Evolutionary conservation across 1,284 basidiomycete genomes (phyloP).

Genomic region (Apiotrichum brassicae): DNA sequence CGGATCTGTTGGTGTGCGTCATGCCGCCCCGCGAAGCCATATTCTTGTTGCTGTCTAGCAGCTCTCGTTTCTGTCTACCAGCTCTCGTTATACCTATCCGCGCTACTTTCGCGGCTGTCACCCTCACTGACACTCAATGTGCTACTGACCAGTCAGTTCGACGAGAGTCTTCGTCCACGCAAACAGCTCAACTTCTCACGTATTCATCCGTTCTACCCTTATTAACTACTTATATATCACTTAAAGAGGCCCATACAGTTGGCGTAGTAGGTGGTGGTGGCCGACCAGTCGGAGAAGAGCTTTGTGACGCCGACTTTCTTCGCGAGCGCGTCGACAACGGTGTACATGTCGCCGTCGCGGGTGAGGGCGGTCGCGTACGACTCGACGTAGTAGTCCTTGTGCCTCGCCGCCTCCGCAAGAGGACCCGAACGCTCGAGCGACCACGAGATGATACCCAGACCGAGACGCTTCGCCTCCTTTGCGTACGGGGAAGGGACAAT

Average conservation of each 20-base stretch:
- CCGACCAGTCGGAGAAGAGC: constrained; percentile 21
- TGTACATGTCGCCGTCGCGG: constrained; percentile 15
- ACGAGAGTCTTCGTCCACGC: too few species aligned
- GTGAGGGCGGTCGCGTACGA: constrained; percentile 6
- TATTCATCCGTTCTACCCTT: too few species aligned
- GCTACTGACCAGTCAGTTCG: too few species aligned
- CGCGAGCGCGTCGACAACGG: constrained; percentile 15
- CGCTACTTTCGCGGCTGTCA: too few species aligned
- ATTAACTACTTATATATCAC: too few species aligned
- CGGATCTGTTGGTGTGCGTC: too few species aligned
- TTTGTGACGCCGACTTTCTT: constrained; percentile 13
- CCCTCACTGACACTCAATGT: too few species aligned
- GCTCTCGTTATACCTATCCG: too few species aligned
- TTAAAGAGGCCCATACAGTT: constrained; percentile 15
- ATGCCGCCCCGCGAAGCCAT: too few species aligned
- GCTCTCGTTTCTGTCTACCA: too few species aligned
- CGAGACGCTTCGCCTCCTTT: constrained; percentile 11
- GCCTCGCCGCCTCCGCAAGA: background rate
- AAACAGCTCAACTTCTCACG: too few species aligned
- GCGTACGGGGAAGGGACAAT: constrained; percentile 18
- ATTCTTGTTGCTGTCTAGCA: too few species aligned
- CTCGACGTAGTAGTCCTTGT: constrained; percentile 15
- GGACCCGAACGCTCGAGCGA: constrained; percentile 17
- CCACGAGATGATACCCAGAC: constrained; percentile 17
- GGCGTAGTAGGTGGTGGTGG: constrained; percentile 17